A percentile compares a stretch with the other conserved stretches of the same genome.
These are phyloP conservation scores for Murraya koenigii DNA, from an alignment of 345 rosid species.

Conservation along the genomic window DNA sequence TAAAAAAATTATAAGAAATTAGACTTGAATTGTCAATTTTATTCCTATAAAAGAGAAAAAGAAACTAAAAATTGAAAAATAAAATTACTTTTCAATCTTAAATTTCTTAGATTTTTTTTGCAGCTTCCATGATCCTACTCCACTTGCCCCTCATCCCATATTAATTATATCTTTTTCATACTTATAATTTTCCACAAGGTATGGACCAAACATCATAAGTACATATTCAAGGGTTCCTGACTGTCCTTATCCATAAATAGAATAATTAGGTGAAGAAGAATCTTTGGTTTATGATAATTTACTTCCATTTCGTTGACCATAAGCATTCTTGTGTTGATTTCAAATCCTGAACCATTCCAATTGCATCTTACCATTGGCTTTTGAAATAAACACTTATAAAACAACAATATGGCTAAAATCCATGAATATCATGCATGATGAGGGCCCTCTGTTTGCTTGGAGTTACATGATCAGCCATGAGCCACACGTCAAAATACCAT, in stretches of 20 bases:
- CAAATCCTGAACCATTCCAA: background rate
- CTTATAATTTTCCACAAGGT: too few relatives aligned
- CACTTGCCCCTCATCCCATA: too few relatives aligned
- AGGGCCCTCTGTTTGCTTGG: background rate
- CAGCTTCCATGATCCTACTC: too few relatives aligned
- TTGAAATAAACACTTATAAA: background rate
- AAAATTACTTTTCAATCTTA: too few relatives aligned
- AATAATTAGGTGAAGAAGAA: background rate
- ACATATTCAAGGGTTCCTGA: background rate
- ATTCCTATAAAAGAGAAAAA: background rate
- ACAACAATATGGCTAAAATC: background rate
- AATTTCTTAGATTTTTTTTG: background rate
- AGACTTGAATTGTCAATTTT: background rate
- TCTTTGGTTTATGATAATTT: background rate
- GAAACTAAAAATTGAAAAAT: background rate
- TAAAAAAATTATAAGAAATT: too few relatives aligned
- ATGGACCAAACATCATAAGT: background rate
- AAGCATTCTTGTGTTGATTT: background rate
- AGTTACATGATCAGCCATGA: background rate
- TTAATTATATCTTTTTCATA: too few relatives aligned
- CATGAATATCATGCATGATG: background rate
- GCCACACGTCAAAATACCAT: background rate
- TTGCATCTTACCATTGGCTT: background rate
- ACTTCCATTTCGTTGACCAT: background rate
- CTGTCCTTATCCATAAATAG: background rate